A percentile compares a stretch with the other conserved stretches of the same genome.
These are phyloP conservation scores for Geum urbanum DNA, from an alignment of 306 rosid species.

Conservation along the genomic window DNA sequence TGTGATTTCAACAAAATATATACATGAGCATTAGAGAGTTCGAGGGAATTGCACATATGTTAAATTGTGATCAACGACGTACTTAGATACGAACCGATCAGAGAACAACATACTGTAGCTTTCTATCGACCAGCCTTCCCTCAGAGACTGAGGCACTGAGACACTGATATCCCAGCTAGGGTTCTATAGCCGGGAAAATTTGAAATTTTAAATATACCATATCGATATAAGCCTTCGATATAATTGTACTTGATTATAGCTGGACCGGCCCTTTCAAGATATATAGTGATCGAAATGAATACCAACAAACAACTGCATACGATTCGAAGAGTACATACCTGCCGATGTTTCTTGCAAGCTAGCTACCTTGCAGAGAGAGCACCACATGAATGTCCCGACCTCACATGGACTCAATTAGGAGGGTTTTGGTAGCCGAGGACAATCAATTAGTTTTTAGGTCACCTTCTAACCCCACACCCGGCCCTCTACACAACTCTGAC, in stretches of 20 bases:
- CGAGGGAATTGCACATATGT: too few species aligned
- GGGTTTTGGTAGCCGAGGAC: conserved; percentile 36
- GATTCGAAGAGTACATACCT: conserved; percentile 5
- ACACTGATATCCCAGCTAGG: conserved; percentile 1
- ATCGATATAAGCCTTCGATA: not conserved
- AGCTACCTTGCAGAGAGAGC: not conserved
- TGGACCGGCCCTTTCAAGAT: not conserved
- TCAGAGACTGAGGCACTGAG: not conserved
- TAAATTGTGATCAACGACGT: too few species aligned
- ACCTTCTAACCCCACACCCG: conserved; percentile 35
- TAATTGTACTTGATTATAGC: not conserved
- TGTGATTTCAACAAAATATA: too few species aligned
- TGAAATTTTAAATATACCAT: not conserved
- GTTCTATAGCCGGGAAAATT: not conserved
- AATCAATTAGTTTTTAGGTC: conserved; percentile 42
- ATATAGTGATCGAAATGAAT: not conserved
- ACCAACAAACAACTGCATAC: not conserved
- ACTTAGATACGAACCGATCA: not conserved
- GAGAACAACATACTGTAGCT: not conserved
- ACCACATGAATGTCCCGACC: conserved; percentile 25
- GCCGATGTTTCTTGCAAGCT: conserved; percentile 16
- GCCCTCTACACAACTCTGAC: not conserved
- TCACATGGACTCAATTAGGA: conserved; percentile 39
- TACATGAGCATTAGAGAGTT: too few species aligned
- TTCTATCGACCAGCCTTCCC: not conserved